These are phyloP conservation scores for Aurifilum marmelostoma DNA, from an alignment of 2,329 filamentous ascomycete species.

Conservation along the genomic window DNA sequence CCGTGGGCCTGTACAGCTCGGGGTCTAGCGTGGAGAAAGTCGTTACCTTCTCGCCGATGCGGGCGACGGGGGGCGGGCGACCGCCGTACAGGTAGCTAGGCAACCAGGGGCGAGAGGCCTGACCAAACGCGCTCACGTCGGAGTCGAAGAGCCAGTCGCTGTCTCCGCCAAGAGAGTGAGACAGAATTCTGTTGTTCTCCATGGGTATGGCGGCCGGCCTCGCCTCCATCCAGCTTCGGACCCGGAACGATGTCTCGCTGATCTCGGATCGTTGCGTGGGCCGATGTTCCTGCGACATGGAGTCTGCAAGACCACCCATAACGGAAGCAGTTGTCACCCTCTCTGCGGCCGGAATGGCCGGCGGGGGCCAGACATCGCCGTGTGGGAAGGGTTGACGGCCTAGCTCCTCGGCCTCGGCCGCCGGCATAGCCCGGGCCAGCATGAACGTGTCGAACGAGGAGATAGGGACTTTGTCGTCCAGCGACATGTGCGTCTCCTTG, in stretches of 20 bases:
- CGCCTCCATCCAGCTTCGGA: conserved; percentile 78
- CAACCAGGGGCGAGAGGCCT: conserved; percentile 26
- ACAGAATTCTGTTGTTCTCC: neutral
- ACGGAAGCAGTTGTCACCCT: conserved; percentile 47
- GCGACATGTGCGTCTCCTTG: conserved; percentile 56
- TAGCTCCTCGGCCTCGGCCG: conserved; percentile 41
- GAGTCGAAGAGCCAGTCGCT: conserved; percentile 17
- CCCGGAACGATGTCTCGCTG: conserved; percentile 71
- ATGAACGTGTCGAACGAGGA: conserved; percentile 69
- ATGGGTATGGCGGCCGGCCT: conserved; percentile 34
- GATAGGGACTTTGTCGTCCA: conserved; percentile 47
- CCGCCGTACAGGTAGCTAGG: conserved; percentile 28
- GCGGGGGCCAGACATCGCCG: conserved; percentile 74
- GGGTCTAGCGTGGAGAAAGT: conserved; percentile 75
- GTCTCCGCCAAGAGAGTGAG: neutral
- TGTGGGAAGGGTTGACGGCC: conserved; percentile 45
- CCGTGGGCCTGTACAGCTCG: conserved; percentile 77
- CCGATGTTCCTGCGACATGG: conserved; percentile 37
- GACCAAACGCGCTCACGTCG: conserved; percentile 30
- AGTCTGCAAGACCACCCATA: conserved; percentile 30
- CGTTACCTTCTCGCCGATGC: conserved; percentile 58
- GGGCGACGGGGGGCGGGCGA: conserved; percentile 44
- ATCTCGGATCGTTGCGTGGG: conserved; percentile 61
- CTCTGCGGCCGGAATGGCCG: conserved; percentile 65
- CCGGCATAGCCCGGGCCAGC: conserved; percentile 57